Percentiles rank a stretch among this genome's conserved stretches.
These are phyloP conservation scores for Tetrahymena borealis DNA, from an alignment of 73 alveolate species.

Conservation along the genomic window DNA sequence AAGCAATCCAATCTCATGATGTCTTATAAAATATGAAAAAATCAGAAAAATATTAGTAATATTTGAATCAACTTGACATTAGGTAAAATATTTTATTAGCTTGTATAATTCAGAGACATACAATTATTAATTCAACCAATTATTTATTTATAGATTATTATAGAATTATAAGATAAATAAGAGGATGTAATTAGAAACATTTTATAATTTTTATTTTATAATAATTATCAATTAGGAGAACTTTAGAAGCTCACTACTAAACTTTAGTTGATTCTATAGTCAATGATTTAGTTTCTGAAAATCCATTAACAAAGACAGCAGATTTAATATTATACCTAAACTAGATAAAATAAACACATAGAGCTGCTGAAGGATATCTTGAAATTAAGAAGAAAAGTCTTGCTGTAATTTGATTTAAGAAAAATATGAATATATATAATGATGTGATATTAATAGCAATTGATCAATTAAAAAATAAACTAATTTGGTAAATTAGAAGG, in stretches of 20 bases:
- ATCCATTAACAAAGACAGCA: background rate
- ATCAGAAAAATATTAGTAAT: background rate
- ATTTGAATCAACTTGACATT: background rate
- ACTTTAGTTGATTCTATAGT: background rate
- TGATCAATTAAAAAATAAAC: background rate
- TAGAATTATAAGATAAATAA: no score
- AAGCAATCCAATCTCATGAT: background rate
- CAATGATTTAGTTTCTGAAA: background rate
- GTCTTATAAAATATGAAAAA: background rate
- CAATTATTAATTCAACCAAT: no score
- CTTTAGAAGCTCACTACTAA: background rate
- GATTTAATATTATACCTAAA: background rate
- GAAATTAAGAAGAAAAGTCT: background rate
- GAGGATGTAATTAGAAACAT: no score
- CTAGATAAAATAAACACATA: background rate
- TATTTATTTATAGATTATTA: no score
- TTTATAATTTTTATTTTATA: background rate
- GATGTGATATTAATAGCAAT: background rate
- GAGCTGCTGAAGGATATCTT: background rate
- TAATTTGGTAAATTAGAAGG: background rate
- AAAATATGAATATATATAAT: background rate
- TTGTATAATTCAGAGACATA: no score
- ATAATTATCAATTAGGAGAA: background rate
- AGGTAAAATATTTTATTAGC: background rate
- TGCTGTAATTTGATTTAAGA: background rate